These are phyloP conservation scores for Gossypium schwendimanii DNA, from an alignment of 441 rosid species.

Conservation along the genomic window DNA sequence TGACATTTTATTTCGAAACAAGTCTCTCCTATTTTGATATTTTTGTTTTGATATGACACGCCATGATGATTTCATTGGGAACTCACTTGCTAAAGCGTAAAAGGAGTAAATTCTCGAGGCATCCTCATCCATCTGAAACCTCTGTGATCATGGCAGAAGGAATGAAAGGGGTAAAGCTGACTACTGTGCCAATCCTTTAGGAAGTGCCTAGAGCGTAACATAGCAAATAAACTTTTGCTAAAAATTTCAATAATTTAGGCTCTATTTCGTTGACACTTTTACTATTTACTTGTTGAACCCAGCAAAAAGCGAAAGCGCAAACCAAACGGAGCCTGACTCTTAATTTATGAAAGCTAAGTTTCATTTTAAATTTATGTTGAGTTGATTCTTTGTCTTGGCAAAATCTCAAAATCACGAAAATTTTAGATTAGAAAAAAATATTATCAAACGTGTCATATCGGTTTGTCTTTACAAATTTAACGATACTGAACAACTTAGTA, in stretches of 20 bases:
- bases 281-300: neutral
- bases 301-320: neutral
- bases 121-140: conserved; percentile 63
- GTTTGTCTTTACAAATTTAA: no score
- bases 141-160: conserved; percentile 75
- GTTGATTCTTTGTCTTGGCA: neutral
- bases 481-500: no score
- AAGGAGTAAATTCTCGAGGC: conserved; percentile 67
- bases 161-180: conserved; percentile 51
- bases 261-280: neutral
- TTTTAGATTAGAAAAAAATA: neutral
- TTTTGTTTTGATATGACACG: conserved; percentile 44
- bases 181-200: conserved; percentile 7
- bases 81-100: conserved; percentile 62
- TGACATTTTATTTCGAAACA: neutral
- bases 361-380: neutral
- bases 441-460: no score
- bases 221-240: no score
- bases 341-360: neutral
- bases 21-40: conserved; percentile 25
- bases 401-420: neutral
- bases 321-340: neutral
- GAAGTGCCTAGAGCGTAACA: neutral
- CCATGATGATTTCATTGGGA: conserved; percentile 68
- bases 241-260: neutral